A percentile compares a stretch with the other conserved stretches of the same genome.
Conservation (phyloP, 306 rosid species). For the Medicago ruthenica region DNA sequence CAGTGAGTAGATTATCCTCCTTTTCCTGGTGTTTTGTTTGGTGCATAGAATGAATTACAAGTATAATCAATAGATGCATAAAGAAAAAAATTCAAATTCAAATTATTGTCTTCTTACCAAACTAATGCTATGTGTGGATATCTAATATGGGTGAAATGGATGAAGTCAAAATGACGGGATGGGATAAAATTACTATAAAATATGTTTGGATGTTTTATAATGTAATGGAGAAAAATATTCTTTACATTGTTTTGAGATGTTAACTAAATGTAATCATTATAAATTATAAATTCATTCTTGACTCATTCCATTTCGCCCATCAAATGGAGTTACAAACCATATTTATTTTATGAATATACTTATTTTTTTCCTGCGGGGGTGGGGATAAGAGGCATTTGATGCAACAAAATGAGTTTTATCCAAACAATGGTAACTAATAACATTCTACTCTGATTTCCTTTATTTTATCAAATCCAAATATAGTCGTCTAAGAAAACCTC, state of each 20-base stretch:
- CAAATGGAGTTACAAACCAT: not conserved
- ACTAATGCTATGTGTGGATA: not conserved
- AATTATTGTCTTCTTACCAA: not conserved
- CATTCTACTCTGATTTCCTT: not conserved
- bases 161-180: not conserved
- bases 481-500: not conserved
- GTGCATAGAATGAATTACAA: conserved; percentile 4
- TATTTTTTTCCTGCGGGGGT: too few species aligned
- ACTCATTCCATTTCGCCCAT: not conserved
- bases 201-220: conserved; percentile 1
- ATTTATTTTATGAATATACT: too few species aligned
- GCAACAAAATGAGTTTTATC: not conserved
- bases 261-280: not conserved
- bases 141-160: conserved; percentile 17
- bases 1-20: conserved; percentile 59
- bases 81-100: not conserved
- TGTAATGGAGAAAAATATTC: not conserved
- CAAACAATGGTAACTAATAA: not conserved
- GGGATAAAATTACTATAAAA: not conserved
- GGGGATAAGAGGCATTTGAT: not conserved
- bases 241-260: not conserved
- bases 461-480: not conserved
- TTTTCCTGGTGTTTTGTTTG: conserved; percentile 28
- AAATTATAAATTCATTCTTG: not conserved
- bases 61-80: not conserved